phyloP scores from a whole-genome alignment of 805 yeast genomes.

The Yamadazyma sp. region DNA sequence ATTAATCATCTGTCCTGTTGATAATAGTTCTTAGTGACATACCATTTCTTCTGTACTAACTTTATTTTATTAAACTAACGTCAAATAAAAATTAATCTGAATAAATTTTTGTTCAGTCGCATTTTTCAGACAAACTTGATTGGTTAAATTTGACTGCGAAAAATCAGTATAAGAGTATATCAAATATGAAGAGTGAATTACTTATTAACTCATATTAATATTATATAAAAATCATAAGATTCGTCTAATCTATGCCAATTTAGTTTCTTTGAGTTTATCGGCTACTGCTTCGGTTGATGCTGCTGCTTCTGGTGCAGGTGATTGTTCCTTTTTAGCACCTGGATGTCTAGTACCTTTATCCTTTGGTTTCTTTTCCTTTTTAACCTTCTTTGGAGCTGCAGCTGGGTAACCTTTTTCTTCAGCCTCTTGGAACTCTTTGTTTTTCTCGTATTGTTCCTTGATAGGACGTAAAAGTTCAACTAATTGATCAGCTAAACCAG shows the following conservation, averaged over 20 bases:
- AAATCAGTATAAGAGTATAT: no score
- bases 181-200: no score
- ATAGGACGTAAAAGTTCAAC: constrained; percentile 81
- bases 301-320: constrained; percentile 1
- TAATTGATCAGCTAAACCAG: constrained; percentile 86
- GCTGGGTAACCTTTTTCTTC: constrained; percentile 82
- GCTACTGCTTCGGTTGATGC: constrained; percentile 25
- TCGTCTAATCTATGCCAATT: constrained; percentile 8
- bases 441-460: constrained; percentile 60
- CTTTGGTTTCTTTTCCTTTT: constrained; percentile 74
- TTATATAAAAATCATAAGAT: neutral
- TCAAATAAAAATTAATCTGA: neutral
- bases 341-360: constrained; percentile 91
- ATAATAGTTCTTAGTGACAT: no score
- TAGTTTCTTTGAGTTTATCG: constrained; percentile 37
- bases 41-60: no score
- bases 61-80: no score
- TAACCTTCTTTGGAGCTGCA: constrained; percentile 55
- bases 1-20: no score
- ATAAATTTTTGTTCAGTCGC: constrained; percentile 11
- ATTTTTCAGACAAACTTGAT: constrained; percentile 20
- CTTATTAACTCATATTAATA: no score
- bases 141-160: constrained; percentile 14
- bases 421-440: constrained; percentile 72
- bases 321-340: constrained; percentile 37